Conservation (phyloP, 306 rosid genomes). For the Herpetospermum pedunculosum region DNA sequence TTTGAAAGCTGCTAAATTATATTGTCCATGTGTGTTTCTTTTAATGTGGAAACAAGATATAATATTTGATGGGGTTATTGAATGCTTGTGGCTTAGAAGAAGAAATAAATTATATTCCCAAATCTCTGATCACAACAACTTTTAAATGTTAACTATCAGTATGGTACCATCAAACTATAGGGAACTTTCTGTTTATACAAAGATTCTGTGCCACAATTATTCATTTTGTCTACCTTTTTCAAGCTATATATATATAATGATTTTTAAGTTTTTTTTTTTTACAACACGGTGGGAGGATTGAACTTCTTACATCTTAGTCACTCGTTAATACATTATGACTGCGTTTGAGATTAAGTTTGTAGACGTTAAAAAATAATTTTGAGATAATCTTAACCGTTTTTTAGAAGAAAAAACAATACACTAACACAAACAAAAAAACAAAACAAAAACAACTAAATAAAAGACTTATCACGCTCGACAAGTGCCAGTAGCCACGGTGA, state of each 20-base stretch:
- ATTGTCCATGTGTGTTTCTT: neutral
- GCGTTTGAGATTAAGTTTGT: too few relatives aligned
- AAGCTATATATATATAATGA: neutral
- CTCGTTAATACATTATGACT: too few relatives aligned
- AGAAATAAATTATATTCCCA: neutral
- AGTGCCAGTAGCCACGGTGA: too few relatives aligned
- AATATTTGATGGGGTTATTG: neutral
- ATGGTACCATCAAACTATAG: neutral
- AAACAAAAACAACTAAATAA: too few relatives aligned
- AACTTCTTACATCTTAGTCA: too few relatives aligned
- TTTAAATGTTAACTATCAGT: neutral
- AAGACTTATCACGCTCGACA: too few relatives aligned
- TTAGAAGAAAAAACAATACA: too few relatives aligned
- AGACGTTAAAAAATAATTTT: too few relatives aligned
- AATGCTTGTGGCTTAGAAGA: neutral
- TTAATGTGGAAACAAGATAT: neutral
- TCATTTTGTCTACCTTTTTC: neutral
- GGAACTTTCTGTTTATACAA: neutral
- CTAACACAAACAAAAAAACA: too few relatives aligned
- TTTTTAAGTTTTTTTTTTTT: too few relatives aligned
- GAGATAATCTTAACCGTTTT: too few relatives aligned
- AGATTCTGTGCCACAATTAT: neutral
- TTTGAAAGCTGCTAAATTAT: neutral
- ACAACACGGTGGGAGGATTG: too few relatives aligned
- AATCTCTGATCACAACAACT: neutral